Evolutionary conservation across 352 stramenopile species (phyloP).

Genomic region (Elongisporangium undulatum): DNA sequence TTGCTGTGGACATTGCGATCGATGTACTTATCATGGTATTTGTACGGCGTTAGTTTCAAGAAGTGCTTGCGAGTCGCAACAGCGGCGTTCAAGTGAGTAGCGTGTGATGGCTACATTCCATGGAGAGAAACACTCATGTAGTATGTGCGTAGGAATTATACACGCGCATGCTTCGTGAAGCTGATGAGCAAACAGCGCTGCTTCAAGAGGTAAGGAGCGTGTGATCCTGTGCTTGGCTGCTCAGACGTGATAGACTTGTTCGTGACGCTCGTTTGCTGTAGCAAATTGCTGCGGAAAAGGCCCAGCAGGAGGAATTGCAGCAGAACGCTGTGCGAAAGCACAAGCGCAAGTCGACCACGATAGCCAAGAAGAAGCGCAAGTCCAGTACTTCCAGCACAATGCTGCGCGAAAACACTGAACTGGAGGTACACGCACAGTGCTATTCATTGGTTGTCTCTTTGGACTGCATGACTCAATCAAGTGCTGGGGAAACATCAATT

Average conservation of each 20-base stretch:
- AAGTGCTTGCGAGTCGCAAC: constrained; percentile 65
- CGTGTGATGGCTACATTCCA: background rate
- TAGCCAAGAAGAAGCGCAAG: background rate
- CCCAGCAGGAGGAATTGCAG: too few species aligned
- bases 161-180: constrained; percentile 62
- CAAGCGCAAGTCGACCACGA: constrained; percentile 5
- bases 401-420: constrained; percentile 18
- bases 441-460: too few species aligned
- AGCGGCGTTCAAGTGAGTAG: constrained; percentile 46
- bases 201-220: constrained; percentile 16
- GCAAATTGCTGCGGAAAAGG: too few species aligned
- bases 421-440: constrained; percentile 13
- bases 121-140: background rate
- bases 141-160: constrained; percentile 43
- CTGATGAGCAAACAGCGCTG: constrained; percentile 56
- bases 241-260: background rate
- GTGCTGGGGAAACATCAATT: too few species aligned
- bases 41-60: constrained; percentile 35
- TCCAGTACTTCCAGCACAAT: background rate
- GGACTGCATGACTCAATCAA: too few species aligned
- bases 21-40: background rate
- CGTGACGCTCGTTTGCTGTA: background rate
- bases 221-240: background rate
- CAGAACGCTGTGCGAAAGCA: background rate
- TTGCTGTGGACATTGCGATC: background rate